Evolutionary conservation across 208 protist genomes (phyloP), one percentile per base, ranked within the genome.

Genomic region (Crithidia brevicula): DNA sequence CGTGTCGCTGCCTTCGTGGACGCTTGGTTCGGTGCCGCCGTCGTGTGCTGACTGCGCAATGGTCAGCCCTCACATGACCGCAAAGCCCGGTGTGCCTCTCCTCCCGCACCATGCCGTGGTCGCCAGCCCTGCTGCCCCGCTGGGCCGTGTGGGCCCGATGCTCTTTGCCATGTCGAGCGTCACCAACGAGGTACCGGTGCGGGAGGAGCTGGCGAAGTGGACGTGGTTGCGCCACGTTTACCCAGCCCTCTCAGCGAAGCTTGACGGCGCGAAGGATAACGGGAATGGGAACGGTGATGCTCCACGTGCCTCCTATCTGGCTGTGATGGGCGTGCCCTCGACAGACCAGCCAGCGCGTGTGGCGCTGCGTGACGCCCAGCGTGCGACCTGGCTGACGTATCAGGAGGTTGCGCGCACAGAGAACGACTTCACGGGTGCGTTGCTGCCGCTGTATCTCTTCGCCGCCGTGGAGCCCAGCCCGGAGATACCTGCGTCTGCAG

Each of bases 241-340:
- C 5, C 53, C 53, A 9, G 27, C 53, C 18, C 28, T 59, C 31
- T 25, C 18, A 18, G 15, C 36, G 36, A 7, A 13, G 36, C 36
- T 40, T 1, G 36, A 40, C 36, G 36, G 36, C 36, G 36, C 10
- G n/a, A n/a, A n/a, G 13, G 42, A 0, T 47, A 18, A 20, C 0
- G 42, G 16, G 13, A 18, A 9, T 47, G 42, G 16, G 9, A 18
- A 13, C 6, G 42, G 16, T n/a, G 42, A 6, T 7, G 8, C 16
- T 47, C 16, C 18, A 18, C 42, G 42, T 6, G 16, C 16, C 13
- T n/a, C 4, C 25, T 62, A 50, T 27, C 2, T 50, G 22, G 56
- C 67, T 0, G 67, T 74, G 46, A 58, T 74, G 57, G 67, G 67
- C 50, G 56, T 74, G 22, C 67, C 50, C 13, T 67, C 67, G 10